phyloP scores from a whole-genome alignment of 768 basidiomycete species.

The Tulasnella sp. region DNA sequence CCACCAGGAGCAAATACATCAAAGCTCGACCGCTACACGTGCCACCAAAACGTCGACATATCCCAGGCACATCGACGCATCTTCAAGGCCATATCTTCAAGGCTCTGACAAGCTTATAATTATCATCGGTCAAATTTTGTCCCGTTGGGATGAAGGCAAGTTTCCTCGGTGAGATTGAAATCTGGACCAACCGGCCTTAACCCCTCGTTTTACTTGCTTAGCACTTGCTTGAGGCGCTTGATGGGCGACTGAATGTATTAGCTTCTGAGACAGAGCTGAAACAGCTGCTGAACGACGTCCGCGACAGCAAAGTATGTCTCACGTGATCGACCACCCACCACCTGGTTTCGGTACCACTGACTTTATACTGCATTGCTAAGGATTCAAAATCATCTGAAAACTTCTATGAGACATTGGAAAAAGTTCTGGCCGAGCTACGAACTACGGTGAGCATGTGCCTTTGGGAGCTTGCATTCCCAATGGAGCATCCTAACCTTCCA shows the following conservation, averaged over 20 bases:
- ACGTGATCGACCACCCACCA: constrained; percentile 12
- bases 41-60: too few species aligned
- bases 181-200: too few species aligned
- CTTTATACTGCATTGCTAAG: constrained; percentile 31
- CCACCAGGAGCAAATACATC: too few species aligned
- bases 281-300: constrained; percentile 69
- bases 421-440: constrained; percentile 72
- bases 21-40: too few species aligned
- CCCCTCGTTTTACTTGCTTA: too few species aligned
- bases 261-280: constrained; percentile 60
- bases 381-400: constrained; percentile 69
- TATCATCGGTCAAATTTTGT: too few species aligned
- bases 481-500: constrained; percentile 6
- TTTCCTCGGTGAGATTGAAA: too few species aligned
- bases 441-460: constrained; percentile 33
- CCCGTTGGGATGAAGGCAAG: too few species aligned
- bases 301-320: constrained; percentile 59
- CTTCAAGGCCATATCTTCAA: too few species aligned
- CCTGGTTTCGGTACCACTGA: constrained; percentile 20
- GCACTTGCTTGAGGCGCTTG: constrained; percentile 85
- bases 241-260: constrained; percentile 52
- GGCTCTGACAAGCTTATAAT: too few species aligned
- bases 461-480: too few species aligned
- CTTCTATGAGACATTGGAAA: constrained; percentile 90
- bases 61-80: too few species aligned